Evolutionary conservation across 169 alveolate genomes (phyloP).

Genomic region (Plasmodium chabaudi): DNA sequence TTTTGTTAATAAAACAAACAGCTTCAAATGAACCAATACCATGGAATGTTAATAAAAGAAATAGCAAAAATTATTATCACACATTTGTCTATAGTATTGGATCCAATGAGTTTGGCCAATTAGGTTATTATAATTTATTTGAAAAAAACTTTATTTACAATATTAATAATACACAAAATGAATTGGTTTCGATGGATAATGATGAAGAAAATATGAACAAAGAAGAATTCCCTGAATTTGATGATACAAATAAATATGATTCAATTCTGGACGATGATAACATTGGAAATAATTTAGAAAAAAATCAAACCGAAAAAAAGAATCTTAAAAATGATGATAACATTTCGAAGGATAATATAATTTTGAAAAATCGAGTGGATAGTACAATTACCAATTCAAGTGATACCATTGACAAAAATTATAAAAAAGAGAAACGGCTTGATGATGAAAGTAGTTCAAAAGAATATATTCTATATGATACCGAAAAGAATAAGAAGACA

Average conservation of each 20-base stretch:
- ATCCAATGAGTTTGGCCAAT: conserved; percentile 94
- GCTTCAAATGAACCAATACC: conserved; percentile 15
- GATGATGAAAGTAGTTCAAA: too few relatives aligned
- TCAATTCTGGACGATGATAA: too few relatives aligned
- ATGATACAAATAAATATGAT: too few relatives aligned
- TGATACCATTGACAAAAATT: background rate
- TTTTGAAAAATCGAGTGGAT: too few relatives aligned
- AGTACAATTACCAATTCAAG: background rate
- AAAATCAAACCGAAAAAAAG: background rate
- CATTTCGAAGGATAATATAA: background rate
- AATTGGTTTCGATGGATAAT: background rate
- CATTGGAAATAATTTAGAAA: too few relatives aligned
- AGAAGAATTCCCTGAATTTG: background rate
- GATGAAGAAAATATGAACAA: background rate
- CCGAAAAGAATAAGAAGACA: too few relatives aligned
- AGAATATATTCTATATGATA: too few relatives aligned
- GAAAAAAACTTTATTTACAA: conserved; percentile 36
- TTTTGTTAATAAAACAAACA: conserved; percentile 46
- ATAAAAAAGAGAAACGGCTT: too few relatives aligned
- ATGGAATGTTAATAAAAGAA: background rate
- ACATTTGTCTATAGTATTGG: conserved; percentile 94
- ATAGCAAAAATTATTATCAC: conserved; percentile 20
- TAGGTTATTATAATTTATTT: conserved; percentile 85
- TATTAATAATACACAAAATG: background rate
- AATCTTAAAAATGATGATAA: background rate